Base-by-base conservation (phyloP, 1,284 basidiomycete species). In the Ganoderma lingzhi region DNA sequence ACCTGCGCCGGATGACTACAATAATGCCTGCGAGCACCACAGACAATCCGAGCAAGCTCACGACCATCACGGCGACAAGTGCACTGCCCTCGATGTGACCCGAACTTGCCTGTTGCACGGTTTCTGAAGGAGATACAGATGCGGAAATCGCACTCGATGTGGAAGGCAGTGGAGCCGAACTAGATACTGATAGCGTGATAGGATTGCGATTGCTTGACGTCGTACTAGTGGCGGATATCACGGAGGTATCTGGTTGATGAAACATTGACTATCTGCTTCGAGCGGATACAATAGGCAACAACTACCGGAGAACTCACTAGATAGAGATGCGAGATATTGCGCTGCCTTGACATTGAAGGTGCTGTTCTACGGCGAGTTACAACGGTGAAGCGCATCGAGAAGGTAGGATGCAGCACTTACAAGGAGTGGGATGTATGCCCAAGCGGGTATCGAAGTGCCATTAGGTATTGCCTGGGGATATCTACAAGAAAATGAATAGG, bases 391-490 rank as follows among this genome's bases (percentile, higher is more conserved):
- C 3, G 39, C 59, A 39, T 42, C 10, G 59, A 41, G 10, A 60
- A 3, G n/a, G 14, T 15, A 6, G 35, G 12, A 28, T 14, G 2
- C n/a, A 5, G 9, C 2, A 28, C 59, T 60, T 23, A 60, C 59
- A 23, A 39, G n/a, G 59, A 60, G 37, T 4, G 59, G 39, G 6
- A 60, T 14, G 39, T 60, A 60, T 15, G 59, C 59, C 59, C 59
- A 60, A 41, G 23, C 17, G 10, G 59, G 59, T 60, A 60, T 39
- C 39, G 39, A 37, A 23, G 59, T 60, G 37, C 10, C 39, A 10
- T 42, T 60, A 14, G 59, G 59, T 60, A 60, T 28, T 28, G 6
- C 6, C 9, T 60, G 6, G 14, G 59, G 39, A n/a, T 41, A 60
- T 30, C 59, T 60, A 41, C 1, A 60, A n/a, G 6, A 37, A 12